Evolutionary conservation across 2,329 filamentous ascomycete genomes (phyloP).

Genomic region (Ceratocystis ficicola): DNA sequence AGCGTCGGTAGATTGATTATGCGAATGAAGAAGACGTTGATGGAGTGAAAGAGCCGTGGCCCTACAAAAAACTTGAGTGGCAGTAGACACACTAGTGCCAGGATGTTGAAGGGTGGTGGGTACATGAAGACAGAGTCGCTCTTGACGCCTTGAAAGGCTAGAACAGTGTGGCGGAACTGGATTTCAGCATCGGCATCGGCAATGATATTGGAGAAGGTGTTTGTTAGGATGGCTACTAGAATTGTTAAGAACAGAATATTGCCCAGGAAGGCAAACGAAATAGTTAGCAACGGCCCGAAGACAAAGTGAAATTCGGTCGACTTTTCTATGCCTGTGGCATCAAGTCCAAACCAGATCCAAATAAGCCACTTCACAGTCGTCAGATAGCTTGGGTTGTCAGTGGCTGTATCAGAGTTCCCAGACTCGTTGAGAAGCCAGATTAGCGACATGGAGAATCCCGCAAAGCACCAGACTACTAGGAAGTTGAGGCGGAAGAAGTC

Average conservation of each 20-base stretch:
- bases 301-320: constrained; percentile 50
- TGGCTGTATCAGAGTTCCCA: constrained; percentile 24
- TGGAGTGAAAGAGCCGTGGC: constrained; percentile 55
- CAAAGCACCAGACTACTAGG: constrained; percentile 56
- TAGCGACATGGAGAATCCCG: constrained; percentile 57
- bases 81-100: constrained; percentile 50
- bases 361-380: constrained; percentile 66
- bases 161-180: constrained; percentile 56
- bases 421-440: constrained; percentile 44
- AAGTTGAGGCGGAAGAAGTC: constrained; percentile 57
- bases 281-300: constrained; percentile 56
- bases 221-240: constrained; percentile 59
- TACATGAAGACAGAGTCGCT: constrained; percentile 59
- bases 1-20: constrained; percentile 52
- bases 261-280: constrained; percentile 60
- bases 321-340: constrained; percentile 45
- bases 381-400: constrained; percentile 31
- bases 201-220: constrained; percentile 60
- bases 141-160: constrained; percentile 64
- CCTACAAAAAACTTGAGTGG: constrained; percentile 53
- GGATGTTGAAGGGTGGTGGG: constrained; percentile 57
- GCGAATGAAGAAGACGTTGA: constrained; percentile 55
- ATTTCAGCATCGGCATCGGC: constrained; percentile 57
- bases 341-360: constrained; percentile 68
- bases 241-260: constrained; percentile 66